Conservation (phyloP, 495 filamentous ascomycete species). For the Lineolata rhizophorae region DNA sequence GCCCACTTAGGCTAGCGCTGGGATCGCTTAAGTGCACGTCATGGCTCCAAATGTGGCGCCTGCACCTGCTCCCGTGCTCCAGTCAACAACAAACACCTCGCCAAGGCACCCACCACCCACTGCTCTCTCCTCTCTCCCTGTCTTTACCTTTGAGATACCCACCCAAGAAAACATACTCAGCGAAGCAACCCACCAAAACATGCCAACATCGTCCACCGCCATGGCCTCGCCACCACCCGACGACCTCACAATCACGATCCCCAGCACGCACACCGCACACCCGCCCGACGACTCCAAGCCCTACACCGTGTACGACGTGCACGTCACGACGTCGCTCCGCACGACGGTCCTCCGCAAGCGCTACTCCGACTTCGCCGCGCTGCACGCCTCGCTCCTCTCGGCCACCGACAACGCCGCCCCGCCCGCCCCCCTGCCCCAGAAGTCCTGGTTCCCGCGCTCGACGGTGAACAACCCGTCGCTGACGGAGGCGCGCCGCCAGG, state of each 20-base stretch:
- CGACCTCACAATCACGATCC: constrained; percentile 45
- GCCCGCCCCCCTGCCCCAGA: constrained; percentile 47
- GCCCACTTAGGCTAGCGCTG: no score
- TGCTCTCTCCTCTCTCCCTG: no score
- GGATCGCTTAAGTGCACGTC: no score
- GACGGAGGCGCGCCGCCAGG: constrained; percentile 55
- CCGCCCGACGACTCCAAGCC: constrained; percentile 33
- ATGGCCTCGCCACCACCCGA: background rate
- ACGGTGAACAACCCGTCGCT: constrained; percentile 55
- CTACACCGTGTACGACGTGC: constrained; percentile 84
- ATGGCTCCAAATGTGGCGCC: no score
- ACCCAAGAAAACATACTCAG: no score
- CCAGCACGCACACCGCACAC: constrained; percentile 39
- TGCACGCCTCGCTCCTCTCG: constrained; percentile 46
- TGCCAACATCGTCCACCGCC: constrained; percentile 7
- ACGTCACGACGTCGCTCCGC: constrained; percentile 65
- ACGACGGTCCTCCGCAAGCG: constrained; percentile 77
- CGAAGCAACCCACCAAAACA: no score
- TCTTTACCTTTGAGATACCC: no score
- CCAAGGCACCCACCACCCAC: no score
- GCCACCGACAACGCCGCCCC: constrained; percentile 38
- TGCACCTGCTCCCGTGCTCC: no score
- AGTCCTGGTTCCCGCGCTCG: constrained; percentile 59
- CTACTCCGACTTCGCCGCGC: constrained; percentile 73
- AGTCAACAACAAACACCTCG: no score